A percentile compares a stretch with the other conserved stretches of the same genome.
Conservation (phyloP, 2,329 filamentous ascomycete species). For the Piedraia hortae region DNA sequence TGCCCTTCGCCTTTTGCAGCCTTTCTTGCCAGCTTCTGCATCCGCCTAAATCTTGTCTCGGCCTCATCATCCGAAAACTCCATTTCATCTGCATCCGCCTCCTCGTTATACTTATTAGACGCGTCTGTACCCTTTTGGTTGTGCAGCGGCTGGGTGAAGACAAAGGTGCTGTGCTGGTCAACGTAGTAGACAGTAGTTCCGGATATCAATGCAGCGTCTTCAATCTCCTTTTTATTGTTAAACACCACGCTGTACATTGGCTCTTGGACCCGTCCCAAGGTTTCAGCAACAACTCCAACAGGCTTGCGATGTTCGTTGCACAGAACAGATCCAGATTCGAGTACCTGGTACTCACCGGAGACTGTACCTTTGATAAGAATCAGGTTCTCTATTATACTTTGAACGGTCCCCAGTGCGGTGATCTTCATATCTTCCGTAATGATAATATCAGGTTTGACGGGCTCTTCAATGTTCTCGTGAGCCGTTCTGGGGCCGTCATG, state of each 20-base stretch:
- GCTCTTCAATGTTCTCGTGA: slow-evolving; percentile 38
- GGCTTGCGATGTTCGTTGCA: slow-evolving; percentile 50
- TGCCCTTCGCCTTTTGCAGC: slow-evolving; percentile 4
- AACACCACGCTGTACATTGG: slow-evolving; percentile 70
- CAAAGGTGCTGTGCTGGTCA: slow-evolving; percentile 47
- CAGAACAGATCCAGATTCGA: slow-evolving; percentile 61
- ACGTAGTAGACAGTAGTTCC: slow-evolving; percentile 58
- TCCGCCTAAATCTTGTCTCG: slow-evolving; percentile 29
- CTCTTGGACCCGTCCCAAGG: slow-evolving; percentile 59
- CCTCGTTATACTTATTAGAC: slow-evolving; percentile 84
- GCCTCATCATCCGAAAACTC: slow-evolving; percentile 95
- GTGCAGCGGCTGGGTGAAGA: slow-evolving; percentile 64
- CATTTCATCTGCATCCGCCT: slow-evolving; percentile 57
- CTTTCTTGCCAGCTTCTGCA: slow-evolving; percentile 12
- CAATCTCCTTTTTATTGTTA: slow-evolving; percentile 37
- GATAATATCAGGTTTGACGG: slow-evolving; percentile 43
- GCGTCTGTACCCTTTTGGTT: slow-evolving; percentile 71
- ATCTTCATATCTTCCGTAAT: slow-evolving; percentile 55
- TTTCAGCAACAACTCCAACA: slow-evolving; percentile 56
- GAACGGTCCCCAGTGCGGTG: slow-evolving; percentile 43
- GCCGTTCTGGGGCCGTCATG: slow-evolving; percentile 37
- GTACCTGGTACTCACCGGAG: slow-evolving; percentile 56
- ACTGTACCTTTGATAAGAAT: slow-evolving; percentile 53
- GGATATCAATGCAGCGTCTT: slow-evolving; percentile 34
- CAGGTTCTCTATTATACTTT: slow-evolving; percentile 52